Percentiles rank a stretch among this genome's conserved stretches.
Evolutionary conservation across 345 rosid genomes (phyloP).

Genomic region (Linum usitatissimum): DNA sequence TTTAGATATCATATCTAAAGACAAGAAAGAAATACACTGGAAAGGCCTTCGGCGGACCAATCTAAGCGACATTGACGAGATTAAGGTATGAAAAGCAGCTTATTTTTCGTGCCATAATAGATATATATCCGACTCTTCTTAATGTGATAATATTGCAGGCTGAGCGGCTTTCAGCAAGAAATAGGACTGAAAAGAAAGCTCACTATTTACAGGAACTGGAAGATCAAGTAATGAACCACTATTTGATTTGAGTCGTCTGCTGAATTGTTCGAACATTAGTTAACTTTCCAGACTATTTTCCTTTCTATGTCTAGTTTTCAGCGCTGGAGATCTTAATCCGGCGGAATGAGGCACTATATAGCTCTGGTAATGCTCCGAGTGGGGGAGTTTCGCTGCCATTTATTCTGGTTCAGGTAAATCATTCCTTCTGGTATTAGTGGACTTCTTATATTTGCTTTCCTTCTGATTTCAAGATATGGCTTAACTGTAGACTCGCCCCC

Average conservation of each 20-base stretch:
- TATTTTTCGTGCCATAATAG: conserved; percentile 8
- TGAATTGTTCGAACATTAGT: not conserved
- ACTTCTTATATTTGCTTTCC: not conserved
- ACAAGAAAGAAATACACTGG: conserved; percentile 97
- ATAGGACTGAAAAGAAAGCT: conserved; percentile 77
- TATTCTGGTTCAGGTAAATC: conserved; percentile 90
- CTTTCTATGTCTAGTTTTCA: conserved; percentile 37
- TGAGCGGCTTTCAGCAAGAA: conserved; percentile 62
- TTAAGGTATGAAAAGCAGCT: conserved; percentile 52
- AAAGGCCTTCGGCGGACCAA: conserved; percentile 96
- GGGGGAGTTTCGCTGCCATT: conserved; percentile 95
- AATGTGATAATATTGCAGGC: conserved; percentile 30
- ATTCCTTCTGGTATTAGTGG: no score
- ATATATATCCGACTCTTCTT: conserved; percentile 11
- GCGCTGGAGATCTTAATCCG: conserved; percentile 83
- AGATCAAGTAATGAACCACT: conserved; percentile 56
- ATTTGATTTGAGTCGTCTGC: not conserved
- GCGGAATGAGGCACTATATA: conserved; percentile 69
- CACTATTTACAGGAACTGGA: conserved; percentile 81
- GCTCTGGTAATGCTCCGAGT: conserved; percentile 68
- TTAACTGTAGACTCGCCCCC: conserved; percentile 72
- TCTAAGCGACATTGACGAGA: conserved; percentile 78
- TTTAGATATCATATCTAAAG: conserved; percentile 93
- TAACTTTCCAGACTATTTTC: conserved; percentile 10
- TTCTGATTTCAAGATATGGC: conserved; percentile 13